Base-by-base conservation (phyloP, 1,139 yeast genomes). In the Diutina mesorugosa region DNA sequence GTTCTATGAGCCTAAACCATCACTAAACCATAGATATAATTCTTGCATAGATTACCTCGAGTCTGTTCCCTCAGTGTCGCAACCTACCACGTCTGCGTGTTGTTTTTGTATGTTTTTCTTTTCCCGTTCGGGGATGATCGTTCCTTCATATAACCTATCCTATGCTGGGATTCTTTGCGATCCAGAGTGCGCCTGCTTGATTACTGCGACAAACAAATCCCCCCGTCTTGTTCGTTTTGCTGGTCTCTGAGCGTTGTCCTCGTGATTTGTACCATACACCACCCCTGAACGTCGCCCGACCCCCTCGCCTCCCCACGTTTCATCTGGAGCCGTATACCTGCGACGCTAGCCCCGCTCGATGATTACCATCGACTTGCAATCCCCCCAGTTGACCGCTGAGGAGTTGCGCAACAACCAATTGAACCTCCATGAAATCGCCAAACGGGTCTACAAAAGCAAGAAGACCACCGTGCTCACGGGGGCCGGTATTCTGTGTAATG, bases 401-500 rank as follows among this genome's bases (percentile, higher is more conserved):
- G 45, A 50, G n/a, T 16, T 32, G 18, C 53, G 53, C 12, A 32
- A 26, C 41, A 50, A 50, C 16, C 18, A 32, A 12, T 12, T 50
- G 21, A 66, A 66, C 56, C 64, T 76, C 52, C 69, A 73, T 55
- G 79, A 76, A 60, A 72, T 73, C 30, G 67, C 74, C 56, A 74
- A 74, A 61, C 55, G 63, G 55, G 72, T 86, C 12, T 74, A 71
- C 61, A 74, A 83, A 62, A 61, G 76, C 55, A 77, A 77, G 59
- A 81, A 77, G 65, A 72, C 84, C 53, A 73, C 85, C 12, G 76
- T 85, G 8, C 76, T 90, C 57, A 90, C 97, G 0, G 97, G 98
- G 8, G 98, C 98, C 1, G 98, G 98, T 1, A 89, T 91, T 58
- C 89, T 97, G 30, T 90, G 97, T 67, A 90, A 88, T 67, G 97